Evolutionary conservation across 805 yeast genomes (phyloP).

Genomic region (Novakomyces olei): DNA sequence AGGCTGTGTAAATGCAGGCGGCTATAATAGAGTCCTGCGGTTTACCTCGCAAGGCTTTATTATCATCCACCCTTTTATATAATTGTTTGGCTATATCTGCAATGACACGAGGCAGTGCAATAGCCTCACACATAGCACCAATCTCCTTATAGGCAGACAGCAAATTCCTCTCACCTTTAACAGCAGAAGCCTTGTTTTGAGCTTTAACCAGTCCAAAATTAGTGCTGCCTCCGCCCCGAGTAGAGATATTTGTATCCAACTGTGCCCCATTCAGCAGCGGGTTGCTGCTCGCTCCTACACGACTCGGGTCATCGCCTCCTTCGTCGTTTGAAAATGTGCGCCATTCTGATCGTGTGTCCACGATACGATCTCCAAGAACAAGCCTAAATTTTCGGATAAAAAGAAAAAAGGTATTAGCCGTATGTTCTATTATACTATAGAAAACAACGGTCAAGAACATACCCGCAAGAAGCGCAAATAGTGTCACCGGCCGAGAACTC

Average conservation of each 20-base stretch:
- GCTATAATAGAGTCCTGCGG: constrained; percentile 90
- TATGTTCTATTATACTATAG: not conserved
- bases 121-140: constrained; percentile 92
- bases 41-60: constrained; percentile 65
- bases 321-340: constrained; percentile 95
- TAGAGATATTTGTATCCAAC: constrained; percentile 76
- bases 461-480: constrained; percentile 92
- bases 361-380: constrained; percentile 74
- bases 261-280: constrained; percentile 81
- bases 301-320: constrained; percentile 93
- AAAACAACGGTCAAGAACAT: not conserved
- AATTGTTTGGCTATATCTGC: constrained; percentile 97
- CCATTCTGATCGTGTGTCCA: constrained; percentile 95
- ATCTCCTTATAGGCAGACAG: constrained; percentile 78
- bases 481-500: constrained; percentile 94
- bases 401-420: too few species aligned
- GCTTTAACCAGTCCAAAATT: constrained; percentile 64
- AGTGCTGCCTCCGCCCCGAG: constrained; percentile 63
- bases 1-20: constrained; percentile 82
- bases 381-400: constrained; percentile 16
- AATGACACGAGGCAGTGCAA: constrained; percentile 78
- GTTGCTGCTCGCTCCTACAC: constrained; percentile 96
- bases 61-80: constrained; percentile 75
- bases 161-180: constrained; percentile 67
- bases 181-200: constrained; percentile 66